A percentile compares a stretch with the other conserved stretches of the same genome.
phyloP scores from a whole-genome alignment of 2,329 filamentous ascomycete species.

The Pseudopyricularia cyperi region DNA sequence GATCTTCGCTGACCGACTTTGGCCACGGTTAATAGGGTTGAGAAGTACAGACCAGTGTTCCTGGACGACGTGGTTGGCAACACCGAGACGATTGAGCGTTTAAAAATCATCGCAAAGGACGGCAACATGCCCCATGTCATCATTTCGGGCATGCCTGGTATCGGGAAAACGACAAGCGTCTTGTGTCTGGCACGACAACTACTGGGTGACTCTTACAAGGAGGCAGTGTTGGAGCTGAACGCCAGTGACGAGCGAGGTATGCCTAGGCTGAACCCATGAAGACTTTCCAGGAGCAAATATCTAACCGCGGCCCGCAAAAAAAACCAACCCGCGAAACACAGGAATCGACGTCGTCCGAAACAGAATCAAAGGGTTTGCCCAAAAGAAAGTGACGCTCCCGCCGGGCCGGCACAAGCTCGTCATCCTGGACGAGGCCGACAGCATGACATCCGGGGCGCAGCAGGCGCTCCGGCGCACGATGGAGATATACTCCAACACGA shows the following conservation, averaged over 20 bases:
- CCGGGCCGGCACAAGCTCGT: constrained; percentile 87
- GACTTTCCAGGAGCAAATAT: not conserved
- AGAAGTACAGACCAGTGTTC: constrained; percentile 92
- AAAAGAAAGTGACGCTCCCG: constrained; percentile 95
- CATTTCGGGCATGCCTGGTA: constrained; percentile 98
- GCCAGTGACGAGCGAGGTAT: constrained; percentile 84
- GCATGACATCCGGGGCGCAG: constrained; percentile 93
- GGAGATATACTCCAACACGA: constrained; percentile 97
- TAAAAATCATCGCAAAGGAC: constrained; percentile 97
- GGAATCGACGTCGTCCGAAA: constrained; percentile 96
- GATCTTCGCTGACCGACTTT: constrained; percentile 11
- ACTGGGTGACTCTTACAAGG: constrained; percentile 87
- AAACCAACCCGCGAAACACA: constrained; percentile 15
- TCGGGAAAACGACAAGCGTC: constrained; percentile 95
- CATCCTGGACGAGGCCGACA: constrained; percentile 95
- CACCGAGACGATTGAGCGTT: constrained; percentile 88
- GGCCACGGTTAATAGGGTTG: constrained; percentile 53
- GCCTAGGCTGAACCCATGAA: too few relatives aligned
- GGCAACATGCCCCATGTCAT: constrained; percentile 99
- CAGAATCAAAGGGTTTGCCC: constrained; percentile 94
- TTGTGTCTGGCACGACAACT: constrained; percentile 86
- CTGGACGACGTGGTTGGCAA: constrained; percentile 97
- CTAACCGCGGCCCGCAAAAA: constrained; percentile 1
- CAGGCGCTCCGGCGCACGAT: constrained; percentile 91
- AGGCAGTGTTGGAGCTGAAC: constrained; percentile 92